These are phyloP conservation scores for Sclerotinia sclerotiorum DNA, from an alignment of 2,329 filamentous ascomycete species.

Conservation along the genomic window DNA sequence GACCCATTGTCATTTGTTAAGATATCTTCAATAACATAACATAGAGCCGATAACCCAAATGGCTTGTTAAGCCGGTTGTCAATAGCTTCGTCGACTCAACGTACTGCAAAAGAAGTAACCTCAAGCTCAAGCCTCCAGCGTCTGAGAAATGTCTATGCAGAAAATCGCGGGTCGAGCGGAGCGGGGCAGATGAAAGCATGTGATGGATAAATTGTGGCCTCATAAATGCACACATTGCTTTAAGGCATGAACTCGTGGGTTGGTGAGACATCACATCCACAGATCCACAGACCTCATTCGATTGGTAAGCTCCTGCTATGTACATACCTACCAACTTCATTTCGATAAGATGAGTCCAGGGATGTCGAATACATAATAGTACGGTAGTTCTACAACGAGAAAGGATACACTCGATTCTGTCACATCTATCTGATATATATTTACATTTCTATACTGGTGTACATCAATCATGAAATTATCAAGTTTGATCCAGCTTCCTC, in stretches of 20 bases:
- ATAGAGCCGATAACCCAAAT: conserved; percentile 1
- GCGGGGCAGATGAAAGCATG: background rate
- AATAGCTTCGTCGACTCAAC: background rate
- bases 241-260: background rate
- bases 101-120: background rate
- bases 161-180: conserved; percentile 12
- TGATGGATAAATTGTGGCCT: background rate
- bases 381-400: background rate
- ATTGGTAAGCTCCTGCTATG: conserved; percentile 15
- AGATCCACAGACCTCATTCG: no score
- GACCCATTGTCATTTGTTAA: conserved; percentile 43
- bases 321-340: no score
- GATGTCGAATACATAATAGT: background rate
- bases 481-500: conserved; percentile 43
- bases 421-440: background rate
- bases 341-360: background rate
- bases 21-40: background rate
- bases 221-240: background rate
- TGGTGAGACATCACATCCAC: background rate
- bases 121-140: background rate
- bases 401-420: background rate
- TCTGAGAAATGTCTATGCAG: background rate
- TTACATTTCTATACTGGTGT: no score
- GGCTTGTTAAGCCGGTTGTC: background rate
- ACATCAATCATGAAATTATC: conserved; percentile 51